Base-by-base conservation (phyloP, 2,329 filamentous ascomycete species). In the Ceratocystis smalleyi region DNA sequence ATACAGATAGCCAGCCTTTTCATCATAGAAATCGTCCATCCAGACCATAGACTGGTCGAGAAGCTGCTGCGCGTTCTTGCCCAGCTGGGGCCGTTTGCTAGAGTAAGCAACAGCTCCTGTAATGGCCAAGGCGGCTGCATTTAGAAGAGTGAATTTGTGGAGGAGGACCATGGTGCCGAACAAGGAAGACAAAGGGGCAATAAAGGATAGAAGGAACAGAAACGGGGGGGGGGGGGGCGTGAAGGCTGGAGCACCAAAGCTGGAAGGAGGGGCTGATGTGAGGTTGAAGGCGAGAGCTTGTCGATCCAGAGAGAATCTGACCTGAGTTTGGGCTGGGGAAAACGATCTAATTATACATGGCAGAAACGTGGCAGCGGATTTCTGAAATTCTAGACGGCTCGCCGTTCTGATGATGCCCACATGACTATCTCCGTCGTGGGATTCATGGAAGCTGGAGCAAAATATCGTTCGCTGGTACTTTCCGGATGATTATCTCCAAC, bases 1-100 rank as follows among this genome's bases (percentile, higher is more conserved):
- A 70, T 81, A 82, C 17, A 84, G 71, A 65, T 84, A 84, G 0
- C 78, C 78, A 5, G 76, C 76, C 1, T 72, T 71, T 1, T 73
- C 63, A 67, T 85, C 82, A 68, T 83, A 84, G 64, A 77, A 79
- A 1, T 71, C 72, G 68, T 84, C 82, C 74, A 83, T 74, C 74
- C 79, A 80, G 5, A 71, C 67, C 79, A 83, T 83, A 1, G 79
- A 79, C 71, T 79, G 73, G 59, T 77, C 72, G 63, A 81, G 74
- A 60, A 79, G 62, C 19, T 66, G 62, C 62, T 66, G 59, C 8
- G 65, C 51, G 24, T 66, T 66, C 47, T 43, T 59, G 45, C 45
- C 54, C 43, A 66, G 19, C 27, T 63, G 60, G 27, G 43, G 24
- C 12, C 35, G 35, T 40, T 61, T 22, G 49, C 59, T 64, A 24